phyloP scores from a whole-genome alignment of 208 protist species.

The Trypanosoma congolense region DNA sequence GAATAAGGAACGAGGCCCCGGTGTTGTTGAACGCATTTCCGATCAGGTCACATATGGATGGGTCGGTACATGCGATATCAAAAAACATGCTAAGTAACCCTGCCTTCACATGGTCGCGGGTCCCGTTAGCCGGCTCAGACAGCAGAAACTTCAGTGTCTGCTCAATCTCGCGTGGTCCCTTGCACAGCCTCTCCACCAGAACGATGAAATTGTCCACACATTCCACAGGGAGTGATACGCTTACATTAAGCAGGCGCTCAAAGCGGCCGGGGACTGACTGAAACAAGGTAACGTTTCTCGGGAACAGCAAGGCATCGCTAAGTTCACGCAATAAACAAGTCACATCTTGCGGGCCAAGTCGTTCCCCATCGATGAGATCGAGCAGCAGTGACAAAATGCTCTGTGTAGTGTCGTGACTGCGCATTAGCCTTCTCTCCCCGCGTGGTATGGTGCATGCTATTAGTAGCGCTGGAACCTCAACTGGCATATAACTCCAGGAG shows the following conservation, averaged over 20 bases:
- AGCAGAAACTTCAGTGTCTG: constrained; percentile 61
- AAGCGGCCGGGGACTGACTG: constrained; percentile 47
- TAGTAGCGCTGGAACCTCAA: constrained; percentile 52
- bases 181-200: constrained; percentile 83
- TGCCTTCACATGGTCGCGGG: constrained; percentile 56
- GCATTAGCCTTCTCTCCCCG: constrained; percentile 44
- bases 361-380: constrained; percentile 30
- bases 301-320: constrained; percentile 61
- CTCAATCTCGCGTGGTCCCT: constrained; percentile 56
- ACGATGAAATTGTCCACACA: constrained; percentile 74
- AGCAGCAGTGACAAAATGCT: constrained; percentile 62
- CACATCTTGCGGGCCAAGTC: constrained; percentile 9
- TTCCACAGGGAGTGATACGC: constrained; percentile 48
- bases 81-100: constrained; percentile 87
- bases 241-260: constrained; percentile 44
- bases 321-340: constrained; percentile 78
- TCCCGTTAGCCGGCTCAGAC: constrained; percentile 12
- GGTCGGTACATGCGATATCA: constrained; percentile 67
- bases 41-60: constrained; percentile 63
- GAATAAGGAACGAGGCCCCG: constrained; percentile 53
- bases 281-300: constrained; percentile 68
- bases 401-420: constrained; percentile 58
- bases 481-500: constrained; percentile 42
- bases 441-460: constrained; percentile 57
- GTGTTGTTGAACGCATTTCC: constrained; percentile 42